Evolutionary conservation across 345 rosid genomes (phyloP).

Genomic region (Zanthoxylum bungeanum): DNA sequence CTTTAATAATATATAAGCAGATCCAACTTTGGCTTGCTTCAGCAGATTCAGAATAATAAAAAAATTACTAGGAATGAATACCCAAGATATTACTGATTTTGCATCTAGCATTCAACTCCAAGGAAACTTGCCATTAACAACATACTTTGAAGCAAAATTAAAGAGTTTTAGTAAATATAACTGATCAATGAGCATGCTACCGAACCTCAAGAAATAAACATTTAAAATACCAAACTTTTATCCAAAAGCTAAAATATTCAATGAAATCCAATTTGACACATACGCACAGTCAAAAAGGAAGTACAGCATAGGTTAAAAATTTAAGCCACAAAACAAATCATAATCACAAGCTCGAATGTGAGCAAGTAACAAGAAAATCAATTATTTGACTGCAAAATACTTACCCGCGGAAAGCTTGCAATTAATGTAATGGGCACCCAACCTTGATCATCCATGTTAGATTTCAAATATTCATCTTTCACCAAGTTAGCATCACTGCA

Average conservation of each 20-base stretch:
- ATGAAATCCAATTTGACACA: neutral
- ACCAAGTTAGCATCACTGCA: constrained; percentile 55
- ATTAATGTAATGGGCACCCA: constrained; percentile 51
- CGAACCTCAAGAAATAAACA: neutral
- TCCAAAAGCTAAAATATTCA: neutral
- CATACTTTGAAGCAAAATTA: neutral
- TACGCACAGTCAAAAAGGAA: neutral
- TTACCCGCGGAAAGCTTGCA: constrained; percentile 54
- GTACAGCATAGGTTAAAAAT: neutral
- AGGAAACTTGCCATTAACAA: neutral
- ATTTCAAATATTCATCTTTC: constrained; percentile 45
- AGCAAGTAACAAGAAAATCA: neutral
- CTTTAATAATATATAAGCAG: neutral
- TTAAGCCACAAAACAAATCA: neutral
- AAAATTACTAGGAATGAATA: neutral
- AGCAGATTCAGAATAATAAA: neutral
- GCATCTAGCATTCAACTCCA: neutral
- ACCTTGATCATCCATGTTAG: constrained; percentile 52
- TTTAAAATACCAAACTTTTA: neutral
- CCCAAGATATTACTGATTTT: neutral
- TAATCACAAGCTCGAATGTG: neutral
- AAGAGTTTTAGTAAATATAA: neutral
- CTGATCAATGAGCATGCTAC: neutral
- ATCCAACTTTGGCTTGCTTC: neutral
- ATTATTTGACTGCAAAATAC: constrained; percentile 11